Evolutionary conservation across 192 early-diverging fungal species (phyloP).

Genomic region (Gonapodya sp.): DNA sequence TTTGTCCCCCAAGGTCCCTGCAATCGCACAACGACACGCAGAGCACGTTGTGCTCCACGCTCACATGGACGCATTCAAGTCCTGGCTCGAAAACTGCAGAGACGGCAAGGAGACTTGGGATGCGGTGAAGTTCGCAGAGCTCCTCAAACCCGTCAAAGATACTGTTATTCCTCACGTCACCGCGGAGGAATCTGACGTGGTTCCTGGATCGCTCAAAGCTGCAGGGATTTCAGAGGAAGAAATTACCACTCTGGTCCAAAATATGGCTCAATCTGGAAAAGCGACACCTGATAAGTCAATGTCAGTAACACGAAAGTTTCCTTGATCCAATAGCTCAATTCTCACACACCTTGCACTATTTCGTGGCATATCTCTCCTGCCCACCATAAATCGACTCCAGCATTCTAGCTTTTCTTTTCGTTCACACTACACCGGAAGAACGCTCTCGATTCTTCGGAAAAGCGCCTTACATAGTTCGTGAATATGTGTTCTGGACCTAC

Average conservation of each 20-base stretch:
- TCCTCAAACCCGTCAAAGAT: background rate
- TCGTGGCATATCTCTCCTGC: background rate
- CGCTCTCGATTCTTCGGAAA: background rate
- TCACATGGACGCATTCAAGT: background rate
- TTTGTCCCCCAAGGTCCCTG: background rate
- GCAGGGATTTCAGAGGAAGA: background rate
- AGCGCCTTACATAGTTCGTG: conserved; percentile 6
- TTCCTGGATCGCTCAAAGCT: background rate
- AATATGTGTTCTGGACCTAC: background rate
- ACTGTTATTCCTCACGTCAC: conserved; percentile 1
- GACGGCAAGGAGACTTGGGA: conserved; percentile 10
- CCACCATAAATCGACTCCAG: background rate
- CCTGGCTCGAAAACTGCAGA: background rate
- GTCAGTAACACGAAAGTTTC: no score
- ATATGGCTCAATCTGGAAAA: background rate
- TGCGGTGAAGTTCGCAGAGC: background rate
- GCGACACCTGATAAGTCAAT: background rate
- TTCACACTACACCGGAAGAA: background rate
- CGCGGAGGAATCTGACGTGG: background rate
- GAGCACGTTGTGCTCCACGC: background rate
- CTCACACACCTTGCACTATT: background rate
- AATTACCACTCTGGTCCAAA: background rate
- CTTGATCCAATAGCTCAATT: no score
- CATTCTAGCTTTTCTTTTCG: background rate
- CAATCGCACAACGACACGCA: background rate